phyloP scores from a whole-genome alignment of 225 moss, liverwort and hornwort genomes.

The Ulota crispa region DNA sequence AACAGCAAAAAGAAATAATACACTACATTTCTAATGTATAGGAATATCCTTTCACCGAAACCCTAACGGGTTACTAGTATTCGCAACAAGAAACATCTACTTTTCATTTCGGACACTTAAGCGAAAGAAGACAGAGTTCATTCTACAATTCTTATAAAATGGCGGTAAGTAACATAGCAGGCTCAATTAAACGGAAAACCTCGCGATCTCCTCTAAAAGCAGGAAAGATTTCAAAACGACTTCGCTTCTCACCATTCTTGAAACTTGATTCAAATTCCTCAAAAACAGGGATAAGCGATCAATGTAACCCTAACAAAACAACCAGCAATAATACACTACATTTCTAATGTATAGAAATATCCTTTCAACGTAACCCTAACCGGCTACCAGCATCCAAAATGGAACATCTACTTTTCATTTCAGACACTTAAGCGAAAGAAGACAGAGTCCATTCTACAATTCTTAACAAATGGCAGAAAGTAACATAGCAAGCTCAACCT shows the following conservation, averaged over 20 bases:
- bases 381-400: too few relatives aligned
- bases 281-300: not conserved
- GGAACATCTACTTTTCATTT: too few relatives aligned
- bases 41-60: not conserved
- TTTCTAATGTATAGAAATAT: too few relatives aligned
- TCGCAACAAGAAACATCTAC: not conserved
- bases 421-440: too few relatives aligned
- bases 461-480: too few relatives aligned
- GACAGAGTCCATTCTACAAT: too few relatives aligned
- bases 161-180: not conserved
- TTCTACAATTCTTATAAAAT: not conserved
- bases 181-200: not conserved
- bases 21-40: not conserved
- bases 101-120: not conserved
- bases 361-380: too few relatives aligned
- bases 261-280: not conserved
- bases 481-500: too few relatives aligned
- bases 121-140: not conserved
- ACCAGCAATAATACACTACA: too few relatives aligned
- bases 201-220: not conserved
- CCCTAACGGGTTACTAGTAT: not conserved
- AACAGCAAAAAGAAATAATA: too few relatives aligned
- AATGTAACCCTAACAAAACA: constrained; percentile 4
- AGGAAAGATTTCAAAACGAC: not conserved
- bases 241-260: not conserved